These are phyloP conservation scores for Testicularia cyperi DNA, from an alignment of 1,284 basidiomycete species.

Conservation along the genomic window DNA sequence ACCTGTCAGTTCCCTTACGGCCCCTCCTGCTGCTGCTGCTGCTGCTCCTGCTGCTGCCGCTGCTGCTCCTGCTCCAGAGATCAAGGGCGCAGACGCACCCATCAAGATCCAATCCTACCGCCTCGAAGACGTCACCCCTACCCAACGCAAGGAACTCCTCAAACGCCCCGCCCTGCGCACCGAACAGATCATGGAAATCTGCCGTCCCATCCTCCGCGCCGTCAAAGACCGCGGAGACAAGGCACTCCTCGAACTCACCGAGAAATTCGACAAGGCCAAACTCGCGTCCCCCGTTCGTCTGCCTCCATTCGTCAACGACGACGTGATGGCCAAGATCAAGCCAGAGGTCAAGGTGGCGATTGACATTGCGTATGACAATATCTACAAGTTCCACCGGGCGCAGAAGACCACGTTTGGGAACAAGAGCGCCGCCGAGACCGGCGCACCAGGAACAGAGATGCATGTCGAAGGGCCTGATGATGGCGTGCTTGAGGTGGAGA, in stretches of 20 bases:
- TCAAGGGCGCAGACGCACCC: conserved; percentile 63
- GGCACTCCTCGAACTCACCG: conserved; percentile 83
- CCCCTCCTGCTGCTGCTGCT: too few relatives aligned
- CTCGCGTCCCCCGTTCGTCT: conserved; percentile 64
- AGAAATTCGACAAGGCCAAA: conserved; percentile 84
- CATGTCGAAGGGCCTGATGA: conserved; percentile 66
- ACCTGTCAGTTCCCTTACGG: too few relatives aligned
- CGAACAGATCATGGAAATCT: conserved; percentile 89
- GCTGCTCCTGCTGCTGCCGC: conserved; percentile 12
- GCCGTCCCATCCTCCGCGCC: conserved; percentile 88
- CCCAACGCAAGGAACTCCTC: conserved; percentile 73
- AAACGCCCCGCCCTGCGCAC: conserved; percentile 89
- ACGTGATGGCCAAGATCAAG: conserved; percentile 56
- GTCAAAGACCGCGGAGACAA: conserved; percentile 82
- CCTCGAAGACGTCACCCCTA: conserved; percentile 61
- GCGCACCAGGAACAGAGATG: conserved; percentile 7
- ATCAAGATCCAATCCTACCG: conserved; percentile 54
- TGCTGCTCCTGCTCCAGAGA: conserved; percentile 5
- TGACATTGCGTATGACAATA: conserved; percentile 87
- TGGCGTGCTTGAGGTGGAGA: conserved; percentile 76
- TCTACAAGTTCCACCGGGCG: conserved; percentile 64
- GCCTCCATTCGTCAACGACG: conserved; percentile 64
- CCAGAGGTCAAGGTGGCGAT: conserved; percentile 73
- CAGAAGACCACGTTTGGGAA: conserved; percentile 56
- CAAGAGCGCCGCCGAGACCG: conserved; percentile 63